Percentiles rank a stretch among this genome's conserved stretches.
Evolutionary conservation across 805 yeast genomes (phyloP).

Genomic region (Zygotorulaspora florentina): DNA sequence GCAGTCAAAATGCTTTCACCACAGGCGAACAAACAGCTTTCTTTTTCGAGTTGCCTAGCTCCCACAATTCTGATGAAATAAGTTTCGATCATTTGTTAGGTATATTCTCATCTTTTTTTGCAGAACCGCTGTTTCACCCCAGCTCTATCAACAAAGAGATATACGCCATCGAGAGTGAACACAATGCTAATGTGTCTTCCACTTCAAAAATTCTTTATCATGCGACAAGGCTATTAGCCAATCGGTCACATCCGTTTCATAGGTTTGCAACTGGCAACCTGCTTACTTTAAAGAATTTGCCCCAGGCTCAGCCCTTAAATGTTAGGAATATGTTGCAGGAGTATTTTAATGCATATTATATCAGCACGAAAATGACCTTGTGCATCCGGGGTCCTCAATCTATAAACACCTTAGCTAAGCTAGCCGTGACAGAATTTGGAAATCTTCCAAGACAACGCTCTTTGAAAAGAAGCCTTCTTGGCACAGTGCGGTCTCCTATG

Average conservation of each 20-base stretch:
- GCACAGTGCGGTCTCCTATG: not conserved
- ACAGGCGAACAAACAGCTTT: conserved; percentile 63
- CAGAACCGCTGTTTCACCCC: conserved; percentile 46
- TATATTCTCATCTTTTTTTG: conserved; percentile 50
- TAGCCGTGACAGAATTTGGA: conserved; percentile 44
- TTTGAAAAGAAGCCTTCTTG: not conserved
- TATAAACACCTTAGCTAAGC: conserved; percentile 49
- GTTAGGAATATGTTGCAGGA: conserved; percentile 36
- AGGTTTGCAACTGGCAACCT: conserved; percentile 64
- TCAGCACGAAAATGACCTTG: conserved; percentile 48
- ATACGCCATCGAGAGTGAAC: conserved; percentile 63
- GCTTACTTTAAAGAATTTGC: conserved; percentile 42
- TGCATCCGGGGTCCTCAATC: conserved; percentile 68
- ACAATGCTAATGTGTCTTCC: conserved; percentile 46
- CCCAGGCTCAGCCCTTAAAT: conserved; percentile 34
- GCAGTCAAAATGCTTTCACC: conserved; percentile 63
- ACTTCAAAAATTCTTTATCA: conserved; percentile 51
- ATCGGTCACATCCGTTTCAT: conserved; percentile 48
- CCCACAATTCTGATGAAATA: conserved; percentile 32
- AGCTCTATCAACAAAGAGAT: conserved; percentile 47
- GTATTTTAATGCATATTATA: conserved; percentile 43
- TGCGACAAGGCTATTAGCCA: conserved; percentile 50
- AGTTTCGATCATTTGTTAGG: conserved; percentile 45
- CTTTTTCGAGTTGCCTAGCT: conserved; percentile 56
- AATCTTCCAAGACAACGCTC: conserved; percentile 23